Percentiles rank a stretch among this genome's conserved stretches.
Evolutionary conservation across 371 early-diverging fungal genomes (phyloP).

Genomic region (Apophysomyces sp.): DNA sequence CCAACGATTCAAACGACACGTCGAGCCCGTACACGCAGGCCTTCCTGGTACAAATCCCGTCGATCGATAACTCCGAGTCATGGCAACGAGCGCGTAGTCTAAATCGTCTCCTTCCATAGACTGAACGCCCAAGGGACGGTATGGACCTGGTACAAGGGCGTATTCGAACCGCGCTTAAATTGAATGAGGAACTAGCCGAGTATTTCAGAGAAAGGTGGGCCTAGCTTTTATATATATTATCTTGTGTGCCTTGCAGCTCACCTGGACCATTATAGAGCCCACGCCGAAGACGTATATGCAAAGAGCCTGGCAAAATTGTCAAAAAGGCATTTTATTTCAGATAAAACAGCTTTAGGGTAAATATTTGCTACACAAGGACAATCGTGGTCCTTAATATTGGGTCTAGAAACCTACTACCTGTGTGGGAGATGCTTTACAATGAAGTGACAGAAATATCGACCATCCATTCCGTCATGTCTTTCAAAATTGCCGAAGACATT

Average conservation of each 20-base stretch:
- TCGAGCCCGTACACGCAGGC: background rate
- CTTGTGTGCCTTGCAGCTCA: background rate
- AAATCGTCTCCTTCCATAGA: conserved; percentile 25
- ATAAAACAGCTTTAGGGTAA: conserved; percentile 49
- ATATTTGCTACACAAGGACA: background rate
- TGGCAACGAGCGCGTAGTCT: background rate
- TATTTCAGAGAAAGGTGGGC: conserved; percentile 62
- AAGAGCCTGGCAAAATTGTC: conserved; percentile 49
- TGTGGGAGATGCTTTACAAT: conserved; percentile 46
- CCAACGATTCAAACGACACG: background rate
- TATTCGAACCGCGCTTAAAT: conserved; percentile 41
- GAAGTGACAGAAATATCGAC: conserved; percentile 44
- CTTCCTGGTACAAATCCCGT: background rate
- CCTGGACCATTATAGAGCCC: conserved; percentile 45
- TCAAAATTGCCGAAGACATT: conserved; percentile 42
- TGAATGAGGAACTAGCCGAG: conserved; percentile 62
- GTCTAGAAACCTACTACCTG: conserved; percentile 14
- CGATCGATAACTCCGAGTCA: background rate
- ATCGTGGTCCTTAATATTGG: background rate
- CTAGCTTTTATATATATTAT: conserved; percentile 13
- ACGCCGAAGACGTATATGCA: conserved; percentile 53
- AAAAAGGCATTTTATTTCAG: conserved; percentile 48
- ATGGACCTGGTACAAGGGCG: conserved; percentile 50
- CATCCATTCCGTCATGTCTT: conserved; percentile 44
- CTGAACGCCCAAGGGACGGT: conserved; percentile 53